Base-by-base conservation (phyloP, 164 flowering plant species). In the Warburgia ugandensis region DNA sequence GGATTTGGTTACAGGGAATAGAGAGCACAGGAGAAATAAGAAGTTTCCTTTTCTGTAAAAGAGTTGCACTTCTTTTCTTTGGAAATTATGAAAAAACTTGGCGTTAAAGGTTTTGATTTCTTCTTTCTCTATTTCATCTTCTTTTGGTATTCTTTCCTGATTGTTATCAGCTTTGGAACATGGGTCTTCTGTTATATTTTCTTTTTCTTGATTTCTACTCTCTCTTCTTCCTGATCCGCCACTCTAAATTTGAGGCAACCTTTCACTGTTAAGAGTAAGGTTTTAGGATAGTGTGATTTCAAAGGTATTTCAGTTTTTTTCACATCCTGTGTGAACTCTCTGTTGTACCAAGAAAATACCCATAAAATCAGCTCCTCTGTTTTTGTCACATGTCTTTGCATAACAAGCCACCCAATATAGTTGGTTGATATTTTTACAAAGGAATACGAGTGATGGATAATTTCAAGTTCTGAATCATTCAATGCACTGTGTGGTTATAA, bases 71-170 rank as follows among this genome's bases (percentile, higher is more conserved):
- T 31, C 20, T 50, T 21, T 17, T 47, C 38, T 31, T 42, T 3
- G 14, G 6, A 26, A 12, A 26, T 26, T 19, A 14, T 45, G 5
- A 26, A 26, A 4, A 25, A 9, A 40, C 1, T 29, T 6, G 3
- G 48, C 25, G 14, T 37, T 36, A 27, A 39, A 17, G 54, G 49
- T 9, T 23, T 58, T 35, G 33, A 46, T 35, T 22, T 8, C 5
- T 22, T 22, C 19, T 40, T 7, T 4, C 44, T 3, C 5, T n/a
- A n/a, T n/a, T n/a, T n/a, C n/a, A 6, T 43, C 11, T 23, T 43
- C 3, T 16, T 43, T 11, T 13, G 47, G 47, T 25, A 43, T 43
- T 27, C 13, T 43, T 29, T 43, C 21, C 44, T 40, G 9, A 4
- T n/a, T n/a, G n/a, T n/a, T n/a, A n/a, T n/a, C n/a, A n/a, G n/a